Conservation (phyloP, 176 grass and related monocot species). For the Hordeum marinum region DNA sequence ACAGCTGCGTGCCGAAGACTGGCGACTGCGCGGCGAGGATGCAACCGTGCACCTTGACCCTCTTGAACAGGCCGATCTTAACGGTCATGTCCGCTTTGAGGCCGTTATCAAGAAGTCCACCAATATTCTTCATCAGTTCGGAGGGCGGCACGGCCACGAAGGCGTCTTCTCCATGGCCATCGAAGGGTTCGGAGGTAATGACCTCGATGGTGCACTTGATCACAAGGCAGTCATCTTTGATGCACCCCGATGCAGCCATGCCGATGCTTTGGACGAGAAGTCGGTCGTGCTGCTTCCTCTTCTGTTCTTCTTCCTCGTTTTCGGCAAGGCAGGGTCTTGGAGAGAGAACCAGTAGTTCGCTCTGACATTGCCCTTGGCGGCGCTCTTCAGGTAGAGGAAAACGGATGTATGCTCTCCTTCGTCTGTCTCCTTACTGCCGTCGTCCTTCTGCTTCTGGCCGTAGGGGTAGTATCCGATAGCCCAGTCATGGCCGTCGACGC, state of each 20-base stretch:
- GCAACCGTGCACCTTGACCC: neutral
- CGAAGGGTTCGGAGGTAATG: neutral
- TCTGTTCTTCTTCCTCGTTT: neutral
- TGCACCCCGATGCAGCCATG: neutral
- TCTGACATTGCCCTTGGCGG: neutral
- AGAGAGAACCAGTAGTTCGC: neutral
- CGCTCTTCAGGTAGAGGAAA: neutral
- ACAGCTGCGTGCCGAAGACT: neutral
- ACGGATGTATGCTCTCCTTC: neutral
- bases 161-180: neutral
- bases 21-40: neutral
- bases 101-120: neutral
- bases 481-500: neutral
- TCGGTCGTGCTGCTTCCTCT: neutral
- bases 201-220: neutral
- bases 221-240: neutral
- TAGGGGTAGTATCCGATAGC: neutral
- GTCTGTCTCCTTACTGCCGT: neutral
- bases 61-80: neutral
- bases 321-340: neutral
- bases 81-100: neutral
- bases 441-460: neutral
- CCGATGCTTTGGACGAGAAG: accelerated
- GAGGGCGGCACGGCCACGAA: neutral
- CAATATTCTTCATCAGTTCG: neutral